Evolutionary conservation across 2,329 filamentous ascomycete genomes (phyloP).

Genomic region (Balansia obtecta): DNA sequence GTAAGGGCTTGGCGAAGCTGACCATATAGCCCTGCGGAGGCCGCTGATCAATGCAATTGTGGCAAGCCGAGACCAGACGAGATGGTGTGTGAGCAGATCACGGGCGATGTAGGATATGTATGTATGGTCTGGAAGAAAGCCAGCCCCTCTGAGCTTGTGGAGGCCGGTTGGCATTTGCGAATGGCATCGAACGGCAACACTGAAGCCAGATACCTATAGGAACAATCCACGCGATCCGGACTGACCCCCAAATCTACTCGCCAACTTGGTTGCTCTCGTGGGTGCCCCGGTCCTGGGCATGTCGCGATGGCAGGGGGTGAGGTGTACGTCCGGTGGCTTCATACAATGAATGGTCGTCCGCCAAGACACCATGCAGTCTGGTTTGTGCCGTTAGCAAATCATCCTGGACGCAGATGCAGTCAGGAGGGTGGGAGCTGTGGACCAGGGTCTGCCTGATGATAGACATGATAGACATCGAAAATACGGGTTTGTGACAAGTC

Average conservation of each 20-base stretch:
- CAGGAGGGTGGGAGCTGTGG: conserved; percentile 1
- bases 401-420: conserved; percentile 10
- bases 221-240: background rate
- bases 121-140: conserved; percentile 9
- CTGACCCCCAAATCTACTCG: conserved; percentile 2
- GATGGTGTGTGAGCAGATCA: conserved; percentile 14
- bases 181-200: background rate
- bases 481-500: background rate
- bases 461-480: background rate
- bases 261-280: background rate
- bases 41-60: conserved; percentile 17
- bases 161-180: conserved; percentile 21
- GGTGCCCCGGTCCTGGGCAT: conserved; percentile 3
- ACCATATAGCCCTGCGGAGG: conserved; percentile 13
- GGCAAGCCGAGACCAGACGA: conserved; percentile 11
- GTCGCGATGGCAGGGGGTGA: conserved; percentile 4
- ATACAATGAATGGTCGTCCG: background rate
- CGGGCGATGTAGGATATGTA: conserved; percentile 11
- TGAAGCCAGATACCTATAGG: conserved; percentile 3
- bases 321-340: conserved; percentile 5
- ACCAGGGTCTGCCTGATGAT: background rate
- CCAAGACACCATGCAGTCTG: conserved; percentile 3
- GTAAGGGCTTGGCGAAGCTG: background rate
- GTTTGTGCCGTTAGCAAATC: conserved; percentile 9
- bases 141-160: conserved; percentile 15